These are phyloP conservation scores for Fusarium circinatum DNA, from an alignment of 2,329 filamentous ascomycete species.

Conservation along the genomic window DNA sequence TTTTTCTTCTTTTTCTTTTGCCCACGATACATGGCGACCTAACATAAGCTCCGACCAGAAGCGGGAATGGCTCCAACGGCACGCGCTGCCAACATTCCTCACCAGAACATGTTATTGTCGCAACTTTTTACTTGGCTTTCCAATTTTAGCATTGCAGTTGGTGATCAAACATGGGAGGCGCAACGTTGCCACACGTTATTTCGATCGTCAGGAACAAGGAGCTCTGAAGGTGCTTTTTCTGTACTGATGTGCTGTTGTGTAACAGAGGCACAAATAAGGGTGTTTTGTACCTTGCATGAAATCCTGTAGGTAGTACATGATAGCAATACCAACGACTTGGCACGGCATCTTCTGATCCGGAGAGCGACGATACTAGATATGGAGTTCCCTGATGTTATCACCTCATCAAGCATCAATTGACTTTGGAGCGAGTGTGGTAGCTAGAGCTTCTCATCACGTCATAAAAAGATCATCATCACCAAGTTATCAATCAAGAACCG, in stretches of 20 bases:
- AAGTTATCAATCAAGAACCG: not conserved
- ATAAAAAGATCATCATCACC: not conserved
- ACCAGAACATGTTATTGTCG: not conserved
- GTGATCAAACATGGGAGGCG: not conserved
- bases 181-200: not conserved
- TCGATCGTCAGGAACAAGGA: conserved; percentile 27
- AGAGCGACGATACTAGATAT: not conserved
- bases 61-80: conserved; percentile 22
- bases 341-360: conserved; percentile 2
- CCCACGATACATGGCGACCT: not conserved
- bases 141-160: not conserved
- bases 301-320: not conserved
- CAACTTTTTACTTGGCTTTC: not conserved
- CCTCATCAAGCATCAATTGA: not conserved
- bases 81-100: conserved; percentile 17
- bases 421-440: not conserved
- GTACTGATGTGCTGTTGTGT: conserved; percentile 1
- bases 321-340: conserved; percentile 5
- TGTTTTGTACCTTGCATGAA: conserved; percentile 5
- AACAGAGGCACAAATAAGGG: not conserved
- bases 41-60: not conserved
- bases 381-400: not conserved
- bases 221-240: not conserved
- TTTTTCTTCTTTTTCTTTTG: not conserved
- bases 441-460: not conserved